Evolutionary conservation across 2,329 filamentous ascomycete genomes (phyloP).

Genomic region (Mycogone perniciosa): DNA sequence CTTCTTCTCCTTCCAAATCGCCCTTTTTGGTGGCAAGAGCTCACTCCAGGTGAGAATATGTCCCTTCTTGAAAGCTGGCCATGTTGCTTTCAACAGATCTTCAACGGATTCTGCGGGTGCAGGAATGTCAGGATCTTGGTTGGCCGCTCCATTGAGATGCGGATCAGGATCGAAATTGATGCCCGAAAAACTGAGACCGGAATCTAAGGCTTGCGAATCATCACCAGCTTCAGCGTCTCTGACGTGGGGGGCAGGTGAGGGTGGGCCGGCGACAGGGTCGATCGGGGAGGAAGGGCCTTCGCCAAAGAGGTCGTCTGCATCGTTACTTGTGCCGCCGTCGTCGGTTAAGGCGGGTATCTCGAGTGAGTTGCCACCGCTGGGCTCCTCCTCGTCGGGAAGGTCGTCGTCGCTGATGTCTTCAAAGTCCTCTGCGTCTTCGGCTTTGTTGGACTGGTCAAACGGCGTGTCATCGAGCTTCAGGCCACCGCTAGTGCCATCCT

Average conservation of each 20-base stretch:
- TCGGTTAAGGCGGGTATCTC: conserved; percentile 52
- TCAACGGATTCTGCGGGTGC: conserved; percentile 65
- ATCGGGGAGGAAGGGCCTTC: conserved; percentile 49
- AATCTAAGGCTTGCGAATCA: conserved; percentile 27
- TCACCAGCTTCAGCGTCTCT: conserved; percentile 33
- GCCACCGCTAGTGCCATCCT: conserved; percentile 32
- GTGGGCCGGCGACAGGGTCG: conserved; percentile 34
- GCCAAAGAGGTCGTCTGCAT: conserved; percentile 64
- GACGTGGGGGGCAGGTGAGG: conserved; percentile 40
- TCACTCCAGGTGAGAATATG: conserved; percentile 73
- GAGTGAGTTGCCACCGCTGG: conserved; percentile 33
- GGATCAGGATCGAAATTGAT: conserved; percentile 45
- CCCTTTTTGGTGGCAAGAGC: conserved; percentile 73
- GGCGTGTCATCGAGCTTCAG: conserved; percentile 39
- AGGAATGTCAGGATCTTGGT: conserved; percentile 58
- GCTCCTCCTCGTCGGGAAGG: conserved; percentile 72
- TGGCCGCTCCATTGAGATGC: conserved; percentile 37
- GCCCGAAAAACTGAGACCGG: conserved; percentile 30
- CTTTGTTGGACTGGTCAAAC: conserved; percentile 69
- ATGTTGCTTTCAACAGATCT: conserved; percentile 72
- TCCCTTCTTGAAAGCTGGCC: conserved; percentile 72
- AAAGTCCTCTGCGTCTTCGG: conserved; percentile 84
- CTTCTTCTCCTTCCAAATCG: conserved; percentile 70
- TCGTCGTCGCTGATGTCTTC: conserved; percentile 91
- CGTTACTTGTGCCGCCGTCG: conserved; percentile 54